A percentile compares a stretch with the other conserved stretches of the same genome.
phyloP scores from a whole-genome alignment of 768 basidiomycete species.

The Suillus clintonianus region DNA sequence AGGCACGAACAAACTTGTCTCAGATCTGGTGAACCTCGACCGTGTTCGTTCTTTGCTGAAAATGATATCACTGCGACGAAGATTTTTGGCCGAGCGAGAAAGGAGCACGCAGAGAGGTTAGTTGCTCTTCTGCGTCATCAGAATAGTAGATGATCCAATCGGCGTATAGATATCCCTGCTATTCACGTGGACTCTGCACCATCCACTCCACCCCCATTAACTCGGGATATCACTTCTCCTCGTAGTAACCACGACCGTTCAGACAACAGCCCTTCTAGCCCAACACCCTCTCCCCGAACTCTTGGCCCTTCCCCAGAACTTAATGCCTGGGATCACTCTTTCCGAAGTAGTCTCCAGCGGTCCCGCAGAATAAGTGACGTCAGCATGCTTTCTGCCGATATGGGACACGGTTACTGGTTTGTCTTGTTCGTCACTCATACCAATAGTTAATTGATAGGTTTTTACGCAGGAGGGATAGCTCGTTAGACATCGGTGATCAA shows the following conservation, averaged over 20 bases:
- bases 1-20: conserved; percentile 77
- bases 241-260: conserved; percentile 7
- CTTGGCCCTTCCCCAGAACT: conserved; percentile 19
- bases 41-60: conserved; percentile 78
- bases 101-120: conserved; percentile 46
- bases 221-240: conserved; percentile 57
- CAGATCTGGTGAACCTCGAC: conserved; percentile 83
- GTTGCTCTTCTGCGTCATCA: conserved; percentile 7
- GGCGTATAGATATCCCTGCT: conserved; percentile 60
- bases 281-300: conserved; percentile 9
- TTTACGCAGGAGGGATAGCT: conserved; percentile 14
- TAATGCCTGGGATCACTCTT: conserved; percentile 39
- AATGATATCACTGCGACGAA: conserved; percentile 70
- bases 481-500: conserved; percentile 15
- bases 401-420: conserved; percentile 50
- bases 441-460: not conserved
- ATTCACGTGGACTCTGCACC: conserved; percentile 66
- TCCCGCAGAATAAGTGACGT: conserved; percentile 57
- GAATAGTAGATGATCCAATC: conserved; percentile 5
- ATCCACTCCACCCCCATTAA: conserved; percentile 47
- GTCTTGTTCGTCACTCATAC: conserved; percentile 20
- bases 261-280: conserved; percentile 8
- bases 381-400: conserved; percentile 59
- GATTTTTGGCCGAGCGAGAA: conserved; percentile 59
- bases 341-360: conserved; percentile 52